Percentiles rank a stretch among this genome's conserved stretches.
These are phyloP conservation scores for Massariosphaeria phaeospora DNA, from an alignment of 495 filamentous ascomycete species.

Conservation along the genomic window DNA sequence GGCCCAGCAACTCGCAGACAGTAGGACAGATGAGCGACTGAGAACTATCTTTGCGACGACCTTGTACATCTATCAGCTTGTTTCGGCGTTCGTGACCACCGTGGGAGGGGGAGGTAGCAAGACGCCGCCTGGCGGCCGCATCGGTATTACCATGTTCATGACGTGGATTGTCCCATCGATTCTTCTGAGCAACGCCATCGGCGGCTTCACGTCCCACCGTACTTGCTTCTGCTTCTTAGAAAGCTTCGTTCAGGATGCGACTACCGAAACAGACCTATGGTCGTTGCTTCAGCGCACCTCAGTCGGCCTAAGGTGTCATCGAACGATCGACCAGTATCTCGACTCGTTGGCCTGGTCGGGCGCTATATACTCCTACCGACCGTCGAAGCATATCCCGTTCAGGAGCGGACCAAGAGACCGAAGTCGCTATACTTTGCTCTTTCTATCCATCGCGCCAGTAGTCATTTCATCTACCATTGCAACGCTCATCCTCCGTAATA, in stretches of 20 bases:
- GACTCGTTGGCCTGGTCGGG: conserved; percentile 32
- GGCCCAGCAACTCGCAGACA: conserved; percentile 33
- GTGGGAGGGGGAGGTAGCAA: conserved; percentile 33
- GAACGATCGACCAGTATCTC: conserved; percentile 16
- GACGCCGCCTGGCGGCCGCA: conserved; percentile 35
- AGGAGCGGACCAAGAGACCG: neutral
- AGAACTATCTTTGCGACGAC: conserved; percentile 34
- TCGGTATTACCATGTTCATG: conserved; percentile 36
- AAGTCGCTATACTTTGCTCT: conserved; percentile 4
- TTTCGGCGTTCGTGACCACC: conserved; percentile 33
- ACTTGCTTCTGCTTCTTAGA: conserved; percentile 27
- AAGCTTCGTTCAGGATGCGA: conserved; percentile 13
- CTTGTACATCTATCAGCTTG: conserved; percentile 34
- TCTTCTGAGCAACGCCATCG: conserved; percentile 38
- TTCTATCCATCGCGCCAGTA: conserved; percentile 25
- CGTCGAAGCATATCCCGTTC: conserved; percentile 12
- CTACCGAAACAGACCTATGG: neutral
- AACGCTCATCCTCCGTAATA: conserved; percentile 31
- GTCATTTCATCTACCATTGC: conserved; percentile 21
- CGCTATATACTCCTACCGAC: conserved; percentile 36
- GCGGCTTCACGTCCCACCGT: conserved; percentile 31
- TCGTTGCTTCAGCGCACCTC: neutral
- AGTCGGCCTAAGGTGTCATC: neutral
- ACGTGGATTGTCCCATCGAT: conserved; percentile 39
- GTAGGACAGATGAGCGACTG: conserved; percentile 33